Base-by-base conservation (phyloP, 1,139 yeast species). In the Pichia sp. region DNA sequence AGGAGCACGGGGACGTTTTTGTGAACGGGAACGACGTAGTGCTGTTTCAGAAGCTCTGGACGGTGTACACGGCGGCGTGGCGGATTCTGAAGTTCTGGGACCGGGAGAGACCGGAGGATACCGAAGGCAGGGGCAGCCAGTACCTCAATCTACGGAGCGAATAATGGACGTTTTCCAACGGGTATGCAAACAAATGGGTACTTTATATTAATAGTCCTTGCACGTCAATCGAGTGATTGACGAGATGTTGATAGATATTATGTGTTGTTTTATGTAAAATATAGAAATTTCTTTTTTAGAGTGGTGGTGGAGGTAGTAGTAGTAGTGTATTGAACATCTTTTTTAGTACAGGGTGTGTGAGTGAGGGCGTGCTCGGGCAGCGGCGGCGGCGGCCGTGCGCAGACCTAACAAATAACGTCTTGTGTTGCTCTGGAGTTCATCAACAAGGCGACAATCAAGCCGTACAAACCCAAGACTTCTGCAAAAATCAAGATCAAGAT, bases 341-440 rank as follows among this genome's bases (percentile, higher is more conserved):
- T 36, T 36, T 36, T 36, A 36, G 41, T 36, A 36, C 41, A 36
- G 41, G 41, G 41, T n/a, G 41, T 6, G 13, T 32, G 36, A 13
- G 36, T 32, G 36, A 10, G 36, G 26, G 26, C 26, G 26, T 23
- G 26, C 26, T 23, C 26, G 26, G 26, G 26, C 26, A 4, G 26
- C 26, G 26, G 26, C 26, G 26, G 26, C 26, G 26, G 26, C 26
- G 26, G 26, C 26, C 26, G 26, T 23, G 26, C 26, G 26, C 26
- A 23, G 26, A 23, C 26, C 76, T 84, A 88, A 79, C 96, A 90
- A 66, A 75, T 70, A 63, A 88, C 95, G 75, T 87, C 96, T 77
- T 88, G 96, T 62, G 88, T 85, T 65, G 98, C 97, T 81, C 96
- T 89, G 62, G 99, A 92, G 84, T 93, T 93, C 77, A 93, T 84